Percentiles rank a stretch among this genome's conserved stretches.
These are phyloP conservation scores for Rugosomyces carneus DNA, from an alignment of 1,284 basidiomycete species.

Conservation along the genomic window DNA sequence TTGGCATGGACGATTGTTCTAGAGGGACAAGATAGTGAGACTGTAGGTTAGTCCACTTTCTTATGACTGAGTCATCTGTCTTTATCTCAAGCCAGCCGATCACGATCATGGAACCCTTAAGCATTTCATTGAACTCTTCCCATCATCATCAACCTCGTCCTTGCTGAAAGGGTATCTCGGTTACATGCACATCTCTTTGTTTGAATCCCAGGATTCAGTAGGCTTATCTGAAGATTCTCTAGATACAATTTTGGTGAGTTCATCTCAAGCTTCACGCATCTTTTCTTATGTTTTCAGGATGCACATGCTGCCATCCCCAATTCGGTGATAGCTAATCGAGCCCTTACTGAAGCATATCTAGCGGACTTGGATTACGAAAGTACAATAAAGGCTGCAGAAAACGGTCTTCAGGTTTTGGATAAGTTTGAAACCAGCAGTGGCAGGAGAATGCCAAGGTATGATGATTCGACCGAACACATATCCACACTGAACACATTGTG, in stretches of 20 bases:
- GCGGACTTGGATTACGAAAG: constrained; percentile 75
- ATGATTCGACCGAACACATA: constrained; percentile 5
- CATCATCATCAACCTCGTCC: constrained; percentile 46
- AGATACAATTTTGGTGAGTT: constrained; percentile 47
- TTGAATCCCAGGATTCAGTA: constrained; percentile 31
- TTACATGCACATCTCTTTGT: constrained; percentile 48
- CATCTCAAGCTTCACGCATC: not conserved
- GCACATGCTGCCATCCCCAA: constrained; percentile 48
- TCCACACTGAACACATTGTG: not conserved
- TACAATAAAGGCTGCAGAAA: constrained; percentile 66
- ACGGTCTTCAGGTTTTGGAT: constrained; percentile 55
- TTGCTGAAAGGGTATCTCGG: constrained; percentile 68
- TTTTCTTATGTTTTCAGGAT: constrained; percentile 36
- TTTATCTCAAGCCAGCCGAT: constrained; percentile 35
- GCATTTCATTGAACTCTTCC: constrained; percentile 69
- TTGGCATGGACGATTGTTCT: constrained; percentile 76
- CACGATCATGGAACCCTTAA: constrained; percentile 62
- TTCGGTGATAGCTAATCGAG: constrained; percentile 69
- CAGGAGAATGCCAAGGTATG: constrained; percentile 47
- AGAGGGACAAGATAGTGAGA: constrained; percentile 70
- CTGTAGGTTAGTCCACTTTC: constrained; percentile 46
- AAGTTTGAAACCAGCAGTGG: constrained; percentile 58
- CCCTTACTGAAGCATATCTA: constrained; percentile 70
- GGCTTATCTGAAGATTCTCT: constrained; percentile 32
- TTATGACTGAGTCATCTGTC: not conserved